phyloP scores from a whole-genome alignment of 805 yeast genomes.

The Wickerhamiella siamensis region DNA sequence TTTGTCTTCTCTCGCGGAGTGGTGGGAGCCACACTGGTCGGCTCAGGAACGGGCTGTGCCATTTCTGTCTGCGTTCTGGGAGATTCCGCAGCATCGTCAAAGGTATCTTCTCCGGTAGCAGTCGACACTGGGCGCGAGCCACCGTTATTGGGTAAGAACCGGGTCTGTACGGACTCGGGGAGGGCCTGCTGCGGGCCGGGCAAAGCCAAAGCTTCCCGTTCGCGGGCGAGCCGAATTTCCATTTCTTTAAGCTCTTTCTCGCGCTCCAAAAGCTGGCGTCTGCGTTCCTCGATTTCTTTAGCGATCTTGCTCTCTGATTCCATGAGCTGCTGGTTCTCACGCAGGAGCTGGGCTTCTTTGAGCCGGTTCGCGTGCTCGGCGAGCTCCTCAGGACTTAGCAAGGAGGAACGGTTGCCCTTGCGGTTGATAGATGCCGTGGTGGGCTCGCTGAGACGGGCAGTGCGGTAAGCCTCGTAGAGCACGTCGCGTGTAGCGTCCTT shows the following conservation, averaged over 20 bases:
- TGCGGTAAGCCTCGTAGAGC: constrained; percentile 54
- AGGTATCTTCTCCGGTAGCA: background rate
- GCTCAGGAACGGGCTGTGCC: background rate
- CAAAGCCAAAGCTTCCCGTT: constrained; percentile 1
- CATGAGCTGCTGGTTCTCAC: constrained; percentile 28
- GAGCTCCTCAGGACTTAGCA: constrained; percentile 27
- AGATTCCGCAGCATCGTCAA: background rate
- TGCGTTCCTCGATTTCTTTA: constrained; percentile 27
- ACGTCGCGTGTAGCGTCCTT: constrained; percentile 69
- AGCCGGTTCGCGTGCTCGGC: constrained; percentile 27
- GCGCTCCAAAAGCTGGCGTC: constrained; percentile 25
- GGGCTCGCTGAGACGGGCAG: constrained; percentile 15
- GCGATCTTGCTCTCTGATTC: constrained; percentile 27
- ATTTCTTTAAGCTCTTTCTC: constrained; percentile 29
- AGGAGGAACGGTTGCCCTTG: constrained; percentile 15
- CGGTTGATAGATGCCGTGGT: constrained; percentile 1
- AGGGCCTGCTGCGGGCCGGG: background rate
- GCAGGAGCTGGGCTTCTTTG: constrained; percentile 29
- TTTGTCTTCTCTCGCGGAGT: background rate
- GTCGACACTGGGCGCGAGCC: background rate
- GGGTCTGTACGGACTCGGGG: background rate
- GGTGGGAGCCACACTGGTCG: background rate
- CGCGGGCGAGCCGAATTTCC: constrained; percentile 18
- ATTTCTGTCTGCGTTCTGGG: background rate
- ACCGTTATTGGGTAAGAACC: background rate